Evolutionary conservation across 2,329 filamentous ascomycete genomes (phyloP).

Genomic region (Calonectria leucothoes): DNA sequence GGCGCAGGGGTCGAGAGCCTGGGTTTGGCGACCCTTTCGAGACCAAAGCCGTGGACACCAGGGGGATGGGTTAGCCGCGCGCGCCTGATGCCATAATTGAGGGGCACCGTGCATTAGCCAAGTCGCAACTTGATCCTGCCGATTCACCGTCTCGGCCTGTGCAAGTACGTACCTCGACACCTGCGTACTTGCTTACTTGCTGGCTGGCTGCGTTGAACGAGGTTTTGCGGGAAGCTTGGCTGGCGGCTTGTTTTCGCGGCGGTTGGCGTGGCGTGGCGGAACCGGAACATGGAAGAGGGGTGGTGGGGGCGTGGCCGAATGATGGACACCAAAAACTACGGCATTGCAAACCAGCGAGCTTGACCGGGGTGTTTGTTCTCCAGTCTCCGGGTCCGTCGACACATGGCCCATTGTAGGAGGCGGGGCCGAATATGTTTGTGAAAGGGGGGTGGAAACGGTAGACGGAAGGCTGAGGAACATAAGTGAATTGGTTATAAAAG

Average conservation of each 20-base stretch:
- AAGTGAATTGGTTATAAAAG: constrained; percentile 7
- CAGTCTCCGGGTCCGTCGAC: neutral
- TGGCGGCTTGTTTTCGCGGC: neutral
- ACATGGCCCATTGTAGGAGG: neutral
- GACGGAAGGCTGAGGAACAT: neutral
- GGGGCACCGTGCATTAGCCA: neutral
- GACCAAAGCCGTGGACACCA: neutral
- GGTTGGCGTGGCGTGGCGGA: constrained; percentile 2
- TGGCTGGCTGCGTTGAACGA: too few species aligned
- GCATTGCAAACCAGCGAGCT: neutral
- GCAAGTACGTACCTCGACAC: neutral
- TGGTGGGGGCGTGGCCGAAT: neutral
- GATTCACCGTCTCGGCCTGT: neutral
- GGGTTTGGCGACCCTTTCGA: neutral
- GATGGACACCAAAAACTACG: neutral
- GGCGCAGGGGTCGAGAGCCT: neutral
- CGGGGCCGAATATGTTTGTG: neutral
- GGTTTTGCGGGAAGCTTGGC: neutral
- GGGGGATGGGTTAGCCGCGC: constrained; percentile 21
- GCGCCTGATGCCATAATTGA: constrained; percentile 26
- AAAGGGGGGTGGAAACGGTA: neutral
- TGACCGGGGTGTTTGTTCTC: neutral
- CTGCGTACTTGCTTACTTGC: too few species aligned
- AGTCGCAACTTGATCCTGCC: neutral
- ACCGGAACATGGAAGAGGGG: constrained; percentile 2